phyloP scores from a whole-genome alignment of 306 rosid species.

The Albizia julibrissin region DNA sequence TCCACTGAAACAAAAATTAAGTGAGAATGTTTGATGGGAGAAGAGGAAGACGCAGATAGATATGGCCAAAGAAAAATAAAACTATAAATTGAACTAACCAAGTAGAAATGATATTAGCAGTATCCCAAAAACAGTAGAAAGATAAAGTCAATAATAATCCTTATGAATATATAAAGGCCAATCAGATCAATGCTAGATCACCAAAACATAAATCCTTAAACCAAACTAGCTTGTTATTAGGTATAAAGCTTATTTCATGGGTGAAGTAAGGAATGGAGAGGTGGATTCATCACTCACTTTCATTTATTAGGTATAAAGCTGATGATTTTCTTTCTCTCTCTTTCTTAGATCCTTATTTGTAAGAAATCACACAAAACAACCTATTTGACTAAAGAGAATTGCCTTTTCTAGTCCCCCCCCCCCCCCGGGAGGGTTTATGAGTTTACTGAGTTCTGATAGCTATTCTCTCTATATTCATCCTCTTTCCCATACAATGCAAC shows the following conservation, averaged over 20 bases:
- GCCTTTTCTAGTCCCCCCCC: not conserved
- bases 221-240: not conserved
- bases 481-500: not conserved
- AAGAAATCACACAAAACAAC: not conserved
- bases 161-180: not conserved
- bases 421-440: too few relatives aligned
- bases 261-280: not conserved
- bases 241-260: not conserved
- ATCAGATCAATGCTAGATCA: not conserved
- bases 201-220: conserved; percentile 1
- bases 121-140: conserved; percentile 15
- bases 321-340: not conserved
- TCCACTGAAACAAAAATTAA: conserved; percentile 58
- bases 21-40: conserved; percentile 22
- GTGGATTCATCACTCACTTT: not conserved
- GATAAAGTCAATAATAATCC: not conserved
- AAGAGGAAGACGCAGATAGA: not conserved
- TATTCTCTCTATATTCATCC: not conserved
- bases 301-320: not conserved
- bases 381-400: not conserved
- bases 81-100: not conserved
- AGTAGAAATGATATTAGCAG: not conserved
- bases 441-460: not conserved
- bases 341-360: not conserved
- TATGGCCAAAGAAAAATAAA: not conserved